Evolutionary conservation across 225 moss, liverwort and hornwort genomes (phyloP), one percentile per base, ranked within the genome.

Genomic region (Straminergon stramineum): DNA sequence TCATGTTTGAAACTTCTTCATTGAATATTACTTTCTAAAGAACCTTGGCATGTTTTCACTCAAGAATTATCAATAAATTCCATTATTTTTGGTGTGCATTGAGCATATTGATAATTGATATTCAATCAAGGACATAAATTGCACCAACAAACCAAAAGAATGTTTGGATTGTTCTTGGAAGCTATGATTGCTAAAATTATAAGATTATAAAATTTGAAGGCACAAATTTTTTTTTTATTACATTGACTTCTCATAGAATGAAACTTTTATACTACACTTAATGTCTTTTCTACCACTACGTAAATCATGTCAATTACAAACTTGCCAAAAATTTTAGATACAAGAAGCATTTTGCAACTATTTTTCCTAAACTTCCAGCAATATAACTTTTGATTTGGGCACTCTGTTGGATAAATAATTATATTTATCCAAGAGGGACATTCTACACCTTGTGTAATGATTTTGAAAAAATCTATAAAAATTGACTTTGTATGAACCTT

Each of bases 131-230:
- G 11, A 6, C 11, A 30, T 11, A 30, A 75, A 48, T 75, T 48
- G 7, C 0, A 48, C 48, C 6, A 75, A 30, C 11, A 30, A 45
- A 24, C 4, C 6, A 5, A 75, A 30, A 1, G 10, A 75, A 75
- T 45, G 6, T 30, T 45, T 48, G 18, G 11, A 75, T 75, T 30
- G 6, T 48, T 48, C 0, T 30, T 48, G 0, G 30, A 48, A 75
- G 17, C 0, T 30, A 1, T 48, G 2, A 7, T 48, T 0, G 2
- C 2, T 48, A 48, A 18, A 75, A 75, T 30, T 30, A 1, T 2
- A 31, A 48, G 6, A 48, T 7, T 48, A 31, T 7, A 48, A 75
- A 30, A 7, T 48, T 48, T 31, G 18, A 48, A 48, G 10, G 11
- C 11, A 74, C 17, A 15, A 71, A 11, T 43, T 17, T 2, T 10